Base-by-base conservation (phyloP, 1,284 basidiomycete species). In the Ceratobasidium sp. region DNA sequence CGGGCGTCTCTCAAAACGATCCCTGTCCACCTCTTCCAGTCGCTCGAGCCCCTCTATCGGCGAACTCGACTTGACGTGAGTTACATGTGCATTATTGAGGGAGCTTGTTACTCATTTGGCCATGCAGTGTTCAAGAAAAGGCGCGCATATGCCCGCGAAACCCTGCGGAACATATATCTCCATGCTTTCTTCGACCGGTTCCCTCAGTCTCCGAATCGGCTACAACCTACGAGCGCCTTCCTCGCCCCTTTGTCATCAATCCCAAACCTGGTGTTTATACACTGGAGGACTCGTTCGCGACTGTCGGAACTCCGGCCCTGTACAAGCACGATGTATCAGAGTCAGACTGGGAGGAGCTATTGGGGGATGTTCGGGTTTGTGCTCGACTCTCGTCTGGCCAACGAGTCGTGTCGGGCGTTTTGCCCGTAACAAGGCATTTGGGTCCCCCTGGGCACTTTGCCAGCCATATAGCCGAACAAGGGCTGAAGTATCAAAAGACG, bases 311-410 rank as follows among this genome's bases (percentile, higher is more conserved):
- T 2, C 53, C 53, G 8, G 66, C 66, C 9, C n/a, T 58, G 14
- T 34, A 41, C 16, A 29, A n/a, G 54, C 66, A 69, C 27, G 53
- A 69, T 39, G 51, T 69, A 22, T 49, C 27, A 39, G 54, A 58
- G 29, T 31, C 27, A 34, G 64, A 68, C 39, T 68, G 64, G 64
- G 64, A 68, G 14, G 24, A 54, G 27, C n/a, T 68, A 5, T 31
- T 68, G 2, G 43, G 48, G 24, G 64, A 68, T 22, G 34, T 68
- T 24, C 43, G 24, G 14, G 19, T 31, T n/a, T 51, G 48, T 24
- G 27, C 64, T 8, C 27, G 24, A 19, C 31, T 49, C 37, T 68
- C 49, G 19, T 7, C 31, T 37, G 64, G 64, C n/a, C 64, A 68
- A 24, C 64, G 64, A 8, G 24, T 31, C 29, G 34, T 68, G 24